Conservation (phyloP, 176 grass and related monocot genomes). For the Rhynchospora pubera region DNA sequence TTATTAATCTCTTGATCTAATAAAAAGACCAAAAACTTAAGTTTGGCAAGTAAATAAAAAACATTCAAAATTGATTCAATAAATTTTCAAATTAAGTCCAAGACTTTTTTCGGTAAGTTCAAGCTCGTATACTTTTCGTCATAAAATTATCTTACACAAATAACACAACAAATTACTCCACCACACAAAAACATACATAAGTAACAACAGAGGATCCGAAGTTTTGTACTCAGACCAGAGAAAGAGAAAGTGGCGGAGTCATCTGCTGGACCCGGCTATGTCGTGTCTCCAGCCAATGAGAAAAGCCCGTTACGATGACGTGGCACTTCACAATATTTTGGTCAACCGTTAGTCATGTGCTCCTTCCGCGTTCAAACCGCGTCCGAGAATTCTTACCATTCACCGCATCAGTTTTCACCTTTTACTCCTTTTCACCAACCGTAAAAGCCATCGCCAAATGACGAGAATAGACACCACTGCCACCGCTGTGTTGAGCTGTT, state of each 20-base stretch:
- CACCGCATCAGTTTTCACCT: not conserved
- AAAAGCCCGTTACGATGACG: not conserved
- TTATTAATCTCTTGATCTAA: not conserved
- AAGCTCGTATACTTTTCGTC: no score
- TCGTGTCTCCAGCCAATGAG: not conserved
- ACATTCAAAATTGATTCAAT: not conserved
- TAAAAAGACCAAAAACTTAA: not conserved
- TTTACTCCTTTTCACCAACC: not conserved
- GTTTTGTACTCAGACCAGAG: no score
- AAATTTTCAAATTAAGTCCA: not conserved
- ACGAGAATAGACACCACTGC: not conserved
- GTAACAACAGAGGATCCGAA: not conserved
- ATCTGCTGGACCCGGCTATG: not conserved
- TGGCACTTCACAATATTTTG: not conserved
- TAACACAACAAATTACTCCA: not conserved
- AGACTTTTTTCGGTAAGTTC: no score
- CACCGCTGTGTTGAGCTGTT: not conserved
- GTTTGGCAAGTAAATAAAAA: not conserved
- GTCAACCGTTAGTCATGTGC: constrained; percentile 16
- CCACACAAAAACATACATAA: not conserved
- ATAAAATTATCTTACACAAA: not conserved
- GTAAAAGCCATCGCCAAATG: not conserved
- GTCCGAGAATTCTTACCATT: constrained; percentile 4
- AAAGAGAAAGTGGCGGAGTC: not conserved
- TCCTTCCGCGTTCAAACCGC: constrained; percentile 14